Evolutionary conservation across 2,329 filamentous ascomycete genomes (phyloP), one percentile per base, ranked within the genome.

Genomic region (Phyllachora maydis): DNA sequence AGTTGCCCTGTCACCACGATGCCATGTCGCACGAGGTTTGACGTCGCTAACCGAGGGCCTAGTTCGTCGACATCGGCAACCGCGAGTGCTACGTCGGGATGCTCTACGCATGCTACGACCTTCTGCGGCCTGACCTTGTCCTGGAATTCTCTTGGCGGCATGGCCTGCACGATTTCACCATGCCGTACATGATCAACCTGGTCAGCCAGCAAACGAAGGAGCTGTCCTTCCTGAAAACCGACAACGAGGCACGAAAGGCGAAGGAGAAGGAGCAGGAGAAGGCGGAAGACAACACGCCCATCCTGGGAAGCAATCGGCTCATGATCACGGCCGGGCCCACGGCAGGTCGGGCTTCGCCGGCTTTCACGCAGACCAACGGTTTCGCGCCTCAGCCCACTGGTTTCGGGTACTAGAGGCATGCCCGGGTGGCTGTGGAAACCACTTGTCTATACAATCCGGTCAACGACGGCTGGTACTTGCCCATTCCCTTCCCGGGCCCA

Each of bases 121-220:
- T 98, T 31, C 83, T 98, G 37, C 79, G 81, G 11, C 75, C 90
- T 4, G 82, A 95, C 42, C 60, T 90, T 24, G 75, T 98, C 28
- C 67, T 98, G 49, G 88, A 98, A 56, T 66, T 98, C 28, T 95
- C 88, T 29, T 98, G 88, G 88, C 85, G 88, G 38, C 64, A 92
- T 45, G 81, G 82, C 29, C 73, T 98, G 18, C 70, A 73, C 39
- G 88, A 98, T 56, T 98, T 92, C 54, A 91, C 83, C 22, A 98
- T 98, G 90, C 88, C 88, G 11, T 98, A 91, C 61, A 90, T 98
- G 81, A 95, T 98, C 65, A 98, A 95, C 57, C 76, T 90, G 57
- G 61, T 98, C 32, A 69, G 73, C 36, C 82, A 92, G 50, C 83
- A 95, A 53, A 82, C 79, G 18, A 70, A 75, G 35, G 74, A 90